Conservation (phyloP, 2,329 filamentous ascomycete species). For the Elsinoe australis region DNA sequence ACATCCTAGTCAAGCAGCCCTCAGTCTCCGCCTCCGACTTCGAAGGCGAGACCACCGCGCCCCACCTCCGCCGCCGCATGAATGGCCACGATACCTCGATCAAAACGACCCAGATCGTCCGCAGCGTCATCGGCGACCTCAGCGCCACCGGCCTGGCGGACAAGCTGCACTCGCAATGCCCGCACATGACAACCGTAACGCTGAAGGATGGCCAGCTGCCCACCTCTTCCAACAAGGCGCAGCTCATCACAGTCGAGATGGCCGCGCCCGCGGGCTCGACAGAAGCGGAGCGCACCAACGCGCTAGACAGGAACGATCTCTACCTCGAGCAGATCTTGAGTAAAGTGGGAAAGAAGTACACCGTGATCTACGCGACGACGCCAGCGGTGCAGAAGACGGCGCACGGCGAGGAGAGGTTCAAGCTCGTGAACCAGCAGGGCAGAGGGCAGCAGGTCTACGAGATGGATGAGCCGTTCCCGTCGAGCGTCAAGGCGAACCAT, state of each 20-base stretch:
- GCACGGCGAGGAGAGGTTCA: neutral
- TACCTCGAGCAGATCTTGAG: too few relatives aligned
- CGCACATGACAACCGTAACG: too few relatives aligned
- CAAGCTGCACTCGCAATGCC: too few relatives aligned
- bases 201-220: too few relatives aligned
- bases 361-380: too few relatives aligned
- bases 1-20: slow-evolving; percentile 61
- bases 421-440: neutral
- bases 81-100: slow-evolving; percentile 26
- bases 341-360: too few relatives aligned
- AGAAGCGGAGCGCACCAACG: too few relatives aligned
- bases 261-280: too few relatives aligned
- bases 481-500: slow-evolving; percentile 56
- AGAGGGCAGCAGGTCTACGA: slow-evolving; percentile 61
- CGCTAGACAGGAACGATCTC: too few relatives aligned
- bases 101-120: slow-evolving; percentile 1
- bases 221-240: too few relatives aligned
- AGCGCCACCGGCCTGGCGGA: neutral
- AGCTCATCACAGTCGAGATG: too few relatives aligned
- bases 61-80: slow-evolving; percentile 48
- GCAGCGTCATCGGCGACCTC: slow-evolving; percentile 15
- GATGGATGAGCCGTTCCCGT: slow-evolving; percentile 54
- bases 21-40: slow-evolving; percentile 66
- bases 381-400: neutral
- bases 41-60: slow-evolving; percentile 43